A percentile compares a stretch with the other conserved stretches of the same genome.
These are phyloP conservation scores for Artemisia annua DNA, from an alignment of 129 eudicot species.

Conservation along the genomic window DNA sequence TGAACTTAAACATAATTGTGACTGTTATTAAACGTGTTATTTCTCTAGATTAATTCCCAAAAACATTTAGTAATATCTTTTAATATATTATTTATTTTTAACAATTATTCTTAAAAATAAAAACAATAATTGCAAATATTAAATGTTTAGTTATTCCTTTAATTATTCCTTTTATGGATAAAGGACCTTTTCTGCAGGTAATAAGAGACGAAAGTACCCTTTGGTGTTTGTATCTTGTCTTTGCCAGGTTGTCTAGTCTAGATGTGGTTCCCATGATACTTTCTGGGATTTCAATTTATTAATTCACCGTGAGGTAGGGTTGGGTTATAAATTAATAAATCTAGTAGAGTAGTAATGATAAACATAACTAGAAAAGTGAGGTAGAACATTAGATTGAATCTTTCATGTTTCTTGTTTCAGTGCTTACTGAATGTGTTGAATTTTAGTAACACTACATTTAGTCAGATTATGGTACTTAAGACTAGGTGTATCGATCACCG, in stretches of 20 bases:
- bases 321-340: background rate
- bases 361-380: too few relatives aligned
- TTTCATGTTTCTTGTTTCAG: too few relatives aligned
- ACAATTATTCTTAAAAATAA: background rate
- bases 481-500: too few relatives aligned
- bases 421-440: too few relatives aligned
- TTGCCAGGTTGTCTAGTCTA: conserved; percentile 31
- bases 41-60: too few relatives aligned
- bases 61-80: background rate
- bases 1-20: too few relatives aligned
- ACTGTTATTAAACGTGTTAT: too few relatives aligned
- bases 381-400: too few relatives aligned
- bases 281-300: conserved; percentile 19
- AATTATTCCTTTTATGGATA: conserved; percentile 20
- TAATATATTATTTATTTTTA: background rate
- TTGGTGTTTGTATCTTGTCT: conserved; percentile 35
- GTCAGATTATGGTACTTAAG: too few relatives aligned
- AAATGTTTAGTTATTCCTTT: background rate
- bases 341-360: too few relatives aligned
- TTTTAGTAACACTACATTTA: too few relatives aligned
- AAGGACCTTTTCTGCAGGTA: conserved; percentile 27
- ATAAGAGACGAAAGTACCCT: conserved; percentile 18
- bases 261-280: conserved; percentile 40
- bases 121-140: conserved; percentile 2
- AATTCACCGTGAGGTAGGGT: conserved; percentile 27